A percentile compares a stretch with the other conserved stretches of the same genome.
These are phyloP conservation scores for Phoma sp. DNA, from an alignment of 2,329 filamentous ascomycete species.

Conservation along the genomic window DNA sequence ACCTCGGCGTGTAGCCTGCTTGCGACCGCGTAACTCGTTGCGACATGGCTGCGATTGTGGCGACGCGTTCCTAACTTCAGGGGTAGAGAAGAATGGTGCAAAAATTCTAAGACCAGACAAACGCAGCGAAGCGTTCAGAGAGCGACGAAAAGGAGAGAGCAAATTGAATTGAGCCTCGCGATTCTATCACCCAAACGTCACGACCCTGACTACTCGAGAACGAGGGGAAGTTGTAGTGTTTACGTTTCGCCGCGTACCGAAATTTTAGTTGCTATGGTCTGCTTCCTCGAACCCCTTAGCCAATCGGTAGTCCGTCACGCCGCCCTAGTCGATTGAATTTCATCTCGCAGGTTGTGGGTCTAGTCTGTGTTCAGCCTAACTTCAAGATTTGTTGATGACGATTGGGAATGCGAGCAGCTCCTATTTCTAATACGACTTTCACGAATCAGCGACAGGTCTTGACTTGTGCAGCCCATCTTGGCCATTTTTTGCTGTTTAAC, in stretches of 20 bases:
- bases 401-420: no score
- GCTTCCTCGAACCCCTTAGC: slow-evolving; percentile 12
- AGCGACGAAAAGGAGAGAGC: background rate
- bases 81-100: background rate
- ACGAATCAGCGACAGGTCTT: no score
- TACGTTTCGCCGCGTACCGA: slow-evolving; percentile 20
- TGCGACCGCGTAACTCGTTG: slow-evolving; percentile 55
- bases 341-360: background rate
- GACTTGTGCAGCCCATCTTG: no score
- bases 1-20: slow-evolving; percentile 59
- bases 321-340: slow-evolving; percentile 5
- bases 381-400: no score
- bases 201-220: slow-evolving; percentile 1
- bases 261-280: slow-evolving; percentile 19
- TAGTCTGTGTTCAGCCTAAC: slow-evolving; percentile 2
- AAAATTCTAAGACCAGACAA: background rate
- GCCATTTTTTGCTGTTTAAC: no score
- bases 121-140: slow-evolving; percentile 1
- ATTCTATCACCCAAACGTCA: background rate
- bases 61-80: slow-evolving; percentile 2
- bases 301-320: slow-evolving; percentile 15
- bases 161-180: background rate
- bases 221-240: slow-evolving; percentile 12
- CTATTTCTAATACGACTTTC: no score
- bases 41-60: slow-evolving; percentile 39